Conservation (phyloP, 495 filamentous ascomycete species). For the Sabuloglossum arenarium region DNA sequence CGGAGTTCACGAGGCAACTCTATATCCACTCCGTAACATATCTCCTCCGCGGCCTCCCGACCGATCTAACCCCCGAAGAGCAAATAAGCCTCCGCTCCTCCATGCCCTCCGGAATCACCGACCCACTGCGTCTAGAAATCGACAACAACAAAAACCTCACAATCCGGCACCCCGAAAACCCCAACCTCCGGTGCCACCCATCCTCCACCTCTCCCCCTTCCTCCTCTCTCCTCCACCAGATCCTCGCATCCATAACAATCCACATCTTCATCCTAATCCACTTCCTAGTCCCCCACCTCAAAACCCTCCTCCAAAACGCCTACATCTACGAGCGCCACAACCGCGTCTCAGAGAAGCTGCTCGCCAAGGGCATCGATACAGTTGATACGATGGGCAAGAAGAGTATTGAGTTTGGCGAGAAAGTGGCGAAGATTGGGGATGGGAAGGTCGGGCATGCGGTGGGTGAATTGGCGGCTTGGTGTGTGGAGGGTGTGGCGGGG, state of each 20-base stretch:
- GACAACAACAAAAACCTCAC: conserved; percentile 1
- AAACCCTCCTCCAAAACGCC: conserved; percentile 25
- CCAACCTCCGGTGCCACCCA: too few relatives aligned
- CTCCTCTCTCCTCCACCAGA: conserved; percentile 36
- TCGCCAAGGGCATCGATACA: conserved; percentile 26
- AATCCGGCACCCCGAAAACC: conserved; percentile 1
- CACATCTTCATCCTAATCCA: conserved; percentile 33
- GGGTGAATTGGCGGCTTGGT: conserved; percentile 29
- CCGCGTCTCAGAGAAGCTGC: conserved; percentile 32
- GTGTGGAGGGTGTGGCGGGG: conserved; percentile 34
- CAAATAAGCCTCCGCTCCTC: conserved; percentile 22
- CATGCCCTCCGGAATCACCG: conserved; percentile 19
- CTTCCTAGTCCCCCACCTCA: conserved; percentile 36
- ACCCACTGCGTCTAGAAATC: neutral
- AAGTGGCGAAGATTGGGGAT: conserved; percentile 30
- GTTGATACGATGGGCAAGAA: conserved; percentile 31
- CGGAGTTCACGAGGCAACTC: conserved; percentile 33
- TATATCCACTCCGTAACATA: conserved; percentile 47
- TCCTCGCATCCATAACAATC: conserved; percentile 32
- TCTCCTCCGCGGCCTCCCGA: conserved; percentile 42
- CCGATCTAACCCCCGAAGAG: conserved; percentile 30
- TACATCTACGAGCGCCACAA: conserved; percentile 45
- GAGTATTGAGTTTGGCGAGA: conserved; percentile 25
- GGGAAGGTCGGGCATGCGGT: conserved; percentile 32
- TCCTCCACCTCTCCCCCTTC: too few relatives aligned